Evolutionary conservation across 352 stramenopile genomes (phyloP).

Genomic region (Pythium phragmitis): DNA sequence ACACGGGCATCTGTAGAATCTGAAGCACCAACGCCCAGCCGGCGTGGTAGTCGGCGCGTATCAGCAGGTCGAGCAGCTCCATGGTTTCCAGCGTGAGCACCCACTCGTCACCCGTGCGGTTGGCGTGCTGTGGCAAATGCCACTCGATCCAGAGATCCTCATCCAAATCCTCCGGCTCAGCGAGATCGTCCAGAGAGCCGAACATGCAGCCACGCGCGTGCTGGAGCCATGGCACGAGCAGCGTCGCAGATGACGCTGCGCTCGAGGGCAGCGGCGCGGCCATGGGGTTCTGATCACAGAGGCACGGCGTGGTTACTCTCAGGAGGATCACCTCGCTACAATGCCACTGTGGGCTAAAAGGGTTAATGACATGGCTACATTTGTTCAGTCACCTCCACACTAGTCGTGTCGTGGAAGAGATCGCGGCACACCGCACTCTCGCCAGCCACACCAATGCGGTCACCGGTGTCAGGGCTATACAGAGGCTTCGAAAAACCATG

Average conservation of each 20-base stretch:
- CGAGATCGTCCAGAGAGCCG: slow-evolving; percentile 1
- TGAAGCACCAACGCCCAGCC: background rate
- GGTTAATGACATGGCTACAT: no score
- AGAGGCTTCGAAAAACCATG: no score
- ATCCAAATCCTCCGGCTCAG: background rate
- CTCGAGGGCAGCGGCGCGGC: no score
- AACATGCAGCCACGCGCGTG: background rate
- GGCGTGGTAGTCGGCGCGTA: background rate
- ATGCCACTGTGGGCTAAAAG: no score
- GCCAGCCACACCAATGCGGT: no score
- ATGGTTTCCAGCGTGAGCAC: slow-evolving; percentile 2
- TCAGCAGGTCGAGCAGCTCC: slow-evolving; percentile 10
- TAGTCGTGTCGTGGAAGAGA: no score
- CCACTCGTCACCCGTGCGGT: background rate
- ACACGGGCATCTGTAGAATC: background rate
- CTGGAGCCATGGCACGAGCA: slow-evolving; percentile 2
- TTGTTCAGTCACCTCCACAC: no score
- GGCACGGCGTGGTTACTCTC: no score
- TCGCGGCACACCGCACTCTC: no score
- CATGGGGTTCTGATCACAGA: no score
- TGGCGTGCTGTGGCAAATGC: background rate
- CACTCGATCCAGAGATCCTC: slow-evolving; percentile 11
- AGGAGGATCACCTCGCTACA: no score
- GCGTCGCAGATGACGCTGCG: background rate
- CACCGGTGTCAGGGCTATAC: no score